These are phyloP conservation scores for Pholiota adiposa DNA, from an alignment of 1,284 basidiomycete genomes.

Conservation along the genomic window DNA sequence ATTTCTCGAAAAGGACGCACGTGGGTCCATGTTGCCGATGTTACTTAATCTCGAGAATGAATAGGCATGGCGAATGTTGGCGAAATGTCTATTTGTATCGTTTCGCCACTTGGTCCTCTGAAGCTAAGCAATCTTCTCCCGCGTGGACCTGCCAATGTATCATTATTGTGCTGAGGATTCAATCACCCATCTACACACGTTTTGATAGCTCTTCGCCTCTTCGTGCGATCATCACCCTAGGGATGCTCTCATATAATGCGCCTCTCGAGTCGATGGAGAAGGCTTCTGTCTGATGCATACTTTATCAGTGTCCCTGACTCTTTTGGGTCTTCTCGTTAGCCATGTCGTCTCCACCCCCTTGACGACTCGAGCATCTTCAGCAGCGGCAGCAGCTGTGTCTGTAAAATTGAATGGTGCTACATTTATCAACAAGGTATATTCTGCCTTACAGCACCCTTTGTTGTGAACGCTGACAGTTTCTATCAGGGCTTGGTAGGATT, in stretches of 20 bases:
- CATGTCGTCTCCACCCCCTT: conserved; percentile 3
- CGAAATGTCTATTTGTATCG: conserved; percentile 1
- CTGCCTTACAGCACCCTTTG: background rate
- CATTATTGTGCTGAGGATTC: background rate
- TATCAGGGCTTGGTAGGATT: conserved; percentile 42
- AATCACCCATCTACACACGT: background rate
- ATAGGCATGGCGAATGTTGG: background rate
- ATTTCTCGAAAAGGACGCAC: background rate
- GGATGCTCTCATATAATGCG: background rate
- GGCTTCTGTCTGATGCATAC: background rate
- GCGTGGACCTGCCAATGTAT: background rate
- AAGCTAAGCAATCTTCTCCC: background rate
- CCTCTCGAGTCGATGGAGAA: background rate
- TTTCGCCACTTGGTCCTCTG: background rate
- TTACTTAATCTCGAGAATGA: background rate
- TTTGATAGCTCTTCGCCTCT: background rate
- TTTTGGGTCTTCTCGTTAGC: background rate
- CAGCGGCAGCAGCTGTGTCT: conserved; percentile 15
- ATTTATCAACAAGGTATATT: conserved; percentile 23
- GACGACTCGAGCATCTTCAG: conserved; percentile 7
- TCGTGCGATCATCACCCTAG: background rate
- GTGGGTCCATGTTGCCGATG: background rate
- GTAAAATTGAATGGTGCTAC: conserved; percentile 19
- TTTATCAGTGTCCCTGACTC: background rate
- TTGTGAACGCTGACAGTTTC: background rate